Conservation (phyloP, 192 early-diverging fungal genomes). For the Coemansia sp. region DNA sequence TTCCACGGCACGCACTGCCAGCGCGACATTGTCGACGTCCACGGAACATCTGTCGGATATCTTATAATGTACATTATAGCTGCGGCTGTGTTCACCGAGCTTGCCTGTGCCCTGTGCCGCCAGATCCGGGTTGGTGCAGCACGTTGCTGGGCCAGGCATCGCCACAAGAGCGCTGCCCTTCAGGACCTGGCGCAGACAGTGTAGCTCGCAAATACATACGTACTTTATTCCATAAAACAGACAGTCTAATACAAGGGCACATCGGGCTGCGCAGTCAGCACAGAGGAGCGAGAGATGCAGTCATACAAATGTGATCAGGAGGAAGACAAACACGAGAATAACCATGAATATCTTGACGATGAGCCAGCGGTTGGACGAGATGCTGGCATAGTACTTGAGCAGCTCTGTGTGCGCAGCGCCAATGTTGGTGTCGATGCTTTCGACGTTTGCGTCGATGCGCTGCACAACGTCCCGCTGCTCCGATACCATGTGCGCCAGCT, state of each 20-base stretch:
- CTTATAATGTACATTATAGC: conserved; percentile 26
- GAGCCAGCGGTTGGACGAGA: conserved; percentile 92
- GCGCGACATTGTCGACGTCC: conserved; percentile 47
- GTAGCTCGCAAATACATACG: not conserved
- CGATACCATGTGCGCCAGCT: conserved; percentile 82
- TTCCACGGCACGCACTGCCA: conserved; percentile 25
- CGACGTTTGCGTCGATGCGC: conserved; percentile 92
- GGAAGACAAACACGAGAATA: conserved; percentile 81
- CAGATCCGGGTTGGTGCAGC: not conserved
- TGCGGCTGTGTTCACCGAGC: conserved; percentile 13
- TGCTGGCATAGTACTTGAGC: conserved; percentile 86
- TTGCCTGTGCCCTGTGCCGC: not conserved
- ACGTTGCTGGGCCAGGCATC: not conserved
- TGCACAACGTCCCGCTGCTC: conserved; percentile 87
- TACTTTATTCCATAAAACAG: not conserved
- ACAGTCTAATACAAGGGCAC: not conserved
- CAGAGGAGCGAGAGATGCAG: not conserved
- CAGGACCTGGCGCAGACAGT: not conserved
- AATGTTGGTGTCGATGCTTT: conserved; percentile 90
- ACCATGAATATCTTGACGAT: conserved; percentile 95
- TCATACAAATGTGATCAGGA: conserved; percentile 62
- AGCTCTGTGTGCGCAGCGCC: conserved; percentile 86
- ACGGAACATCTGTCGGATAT: conserved; percentile 21
- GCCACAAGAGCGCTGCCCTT: not conserved
- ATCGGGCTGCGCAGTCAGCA: not conserved